A percentile compares a stretch with the other conserved stretches of the same genome.
Conservation (phyloP, 306 rosid species). For the Prunus fruticosa region DNA sequence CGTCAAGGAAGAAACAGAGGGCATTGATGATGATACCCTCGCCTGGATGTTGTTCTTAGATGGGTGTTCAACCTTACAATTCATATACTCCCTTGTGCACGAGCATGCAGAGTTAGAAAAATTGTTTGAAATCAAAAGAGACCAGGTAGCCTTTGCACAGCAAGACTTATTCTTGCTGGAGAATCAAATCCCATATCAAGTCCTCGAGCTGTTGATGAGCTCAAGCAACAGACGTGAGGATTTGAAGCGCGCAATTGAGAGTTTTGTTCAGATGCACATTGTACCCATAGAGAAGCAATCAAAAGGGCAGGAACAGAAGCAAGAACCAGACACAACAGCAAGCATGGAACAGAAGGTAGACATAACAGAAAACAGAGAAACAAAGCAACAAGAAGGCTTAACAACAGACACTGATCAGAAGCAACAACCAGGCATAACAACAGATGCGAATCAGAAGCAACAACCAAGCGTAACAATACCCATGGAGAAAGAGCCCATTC, state of each 20-base stretch:
- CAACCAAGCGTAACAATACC: neutral
- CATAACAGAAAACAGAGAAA: no score
- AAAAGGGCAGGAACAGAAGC: neutral
- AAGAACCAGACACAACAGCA: no score
- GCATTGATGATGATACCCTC: neutral
- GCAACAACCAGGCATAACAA: neutral
- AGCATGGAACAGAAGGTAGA: no score
- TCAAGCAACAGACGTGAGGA: rapidly evolving
- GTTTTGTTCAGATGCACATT: neutral
- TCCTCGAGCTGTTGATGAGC: constrained; percentile 11
- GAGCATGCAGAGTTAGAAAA: neutral
- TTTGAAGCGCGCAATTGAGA: neutral
- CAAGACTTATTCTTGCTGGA: constrained; percentile 33
- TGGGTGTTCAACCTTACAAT: constrained; percentile 20
- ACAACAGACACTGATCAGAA: neutral
- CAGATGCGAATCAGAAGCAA: no score
- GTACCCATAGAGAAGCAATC: neutral
- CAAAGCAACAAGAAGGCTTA: no score
- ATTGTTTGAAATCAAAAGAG: neutral
- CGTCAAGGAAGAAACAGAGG: neutral
- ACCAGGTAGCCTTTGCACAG: neutral
- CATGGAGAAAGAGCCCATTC: neutral
- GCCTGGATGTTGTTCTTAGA: constrained; percentile 24
- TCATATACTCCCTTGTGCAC: neutral
- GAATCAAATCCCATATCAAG: constrained; percentile 27